These are phyloP conservation scores for Gliomastix tumulicola DNA, from an alignment of 2,329 filamentous ascomycete species.

Conservation along the genomic window DNA sequence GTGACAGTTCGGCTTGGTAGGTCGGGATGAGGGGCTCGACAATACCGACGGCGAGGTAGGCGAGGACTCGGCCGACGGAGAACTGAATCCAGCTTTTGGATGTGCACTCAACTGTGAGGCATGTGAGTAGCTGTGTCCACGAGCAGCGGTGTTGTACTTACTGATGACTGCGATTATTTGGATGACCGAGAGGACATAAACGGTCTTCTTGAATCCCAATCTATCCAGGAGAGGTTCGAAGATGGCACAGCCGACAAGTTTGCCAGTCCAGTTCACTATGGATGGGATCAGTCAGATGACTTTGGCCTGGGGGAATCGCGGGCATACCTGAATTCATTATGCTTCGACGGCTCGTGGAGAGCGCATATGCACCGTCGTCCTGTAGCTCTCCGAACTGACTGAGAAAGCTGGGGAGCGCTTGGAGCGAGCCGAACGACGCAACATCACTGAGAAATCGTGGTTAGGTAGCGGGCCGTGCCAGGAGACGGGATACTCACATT, in stretches of 20 bases:
- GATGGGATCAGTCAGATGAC: background rate
- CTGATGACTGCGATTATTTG: slow-evolving; percentile 5
- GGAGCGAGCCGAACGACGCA: slow-evolving; percentile 3
- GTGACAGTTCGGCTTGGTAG: slow-evolving; percentile 5
- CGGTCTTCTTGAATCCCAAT: slow-evolving; percentile 4
- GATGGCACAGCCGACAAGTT: slow-evolving; percentile 4
- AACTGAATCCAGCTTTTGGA: slow-evolving; percentile 3
- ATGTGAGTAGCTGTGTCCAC: background rate
- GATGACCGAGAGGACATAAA: slow-evolving; percentile 1
- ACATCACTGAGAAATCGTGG: slow-evolving; percentile 3
- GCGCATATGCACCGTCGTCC: background rate
- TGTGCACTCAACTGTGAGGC: slow-evolving; percentile 1
- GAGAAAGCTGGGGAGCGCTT: slow-evolving; percentile 4
- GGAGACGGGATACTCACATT: background rate
- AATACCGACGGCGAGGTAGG: slow-evolving; percentile 3
- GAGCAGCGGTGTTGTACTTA: background rate
- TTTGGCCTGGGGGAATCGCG: background rate
- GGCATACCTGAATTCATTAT: slow-evolving; percentile 3
- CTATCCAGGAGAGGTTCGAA: slow-evolving; percentile 2
- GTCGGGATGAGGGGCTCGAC: slow-evolving; percentile 3
- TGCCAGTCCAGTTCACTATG: slow-evolving; percentile 4
- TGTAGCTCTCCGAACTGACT: slow-evolving; percentile 2
- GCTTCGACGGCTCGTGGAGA: background rate
- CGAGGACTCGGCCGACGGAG: slow-evolving; percentile 2
- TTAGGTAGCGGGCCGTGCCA: too few relatives aligned